Evolutionary conservation across 129 eudicot species (phyloP).

Genomic region (Flaveria robusta): DNA sequence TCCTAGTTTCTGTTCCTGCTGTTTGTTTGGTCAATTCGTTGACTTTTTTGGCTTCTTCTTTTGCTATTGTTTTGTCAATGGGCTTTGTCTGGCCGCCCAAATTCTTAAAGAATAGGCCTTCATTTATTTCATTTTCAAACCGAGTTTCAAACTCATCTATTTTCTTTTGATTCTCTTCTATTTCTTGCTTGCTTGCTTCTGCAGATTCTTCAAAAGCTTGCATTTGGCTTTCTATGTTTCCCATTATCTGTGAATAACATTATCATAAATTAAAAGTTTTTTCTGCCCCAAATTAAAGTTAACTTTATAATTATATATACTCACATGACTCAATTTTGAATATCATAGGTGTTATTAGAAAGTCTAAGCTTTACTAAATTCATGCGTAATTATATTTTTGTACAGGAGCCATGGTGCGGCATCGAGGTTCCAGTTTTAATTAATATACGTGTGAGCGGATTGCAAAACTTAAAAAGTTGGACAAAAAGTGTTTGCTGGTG

Average conservation of each 20-base stretch:
- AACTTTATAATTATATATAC: neutral
- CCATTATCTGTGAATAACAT: constrained; percentile 70
- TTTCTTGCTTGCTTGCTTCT: constrained; percentile 60
- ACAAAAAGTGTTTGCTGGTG: too few relatives aligned
- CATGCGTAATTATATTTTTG: neutral
- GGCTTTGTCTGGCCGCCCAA: constrained; percentile 44
- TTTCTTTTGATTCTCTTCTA: constrained; percentile 57
- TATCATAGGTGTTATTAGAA: neutral
- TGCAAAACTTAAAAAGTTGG: too few relatives aligned
- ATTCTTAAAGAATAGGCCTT: constrained; percentile 78
- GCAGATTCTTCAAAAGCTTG: constrained; percentile 81
- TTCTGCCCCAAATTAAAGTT: neutral
- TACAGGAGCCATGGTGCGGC: constrained; percentile 8
- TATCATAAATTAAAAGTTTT: neutral
- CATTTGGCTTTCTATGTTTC: constrained; percentile 75
- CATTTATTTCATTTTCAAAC: constrained; percentile 61
- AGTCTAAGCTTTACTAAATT: neutral
- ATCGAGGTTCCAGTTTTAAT: neutral
- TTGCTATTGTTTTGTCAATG: constrained; percentile 51
- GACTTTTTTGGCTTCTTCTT: constrained; percentile 53
- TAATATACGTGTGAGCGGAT: neutral
- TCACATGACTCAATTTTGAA: neutral
- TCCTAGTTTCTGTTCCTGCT: constrained; percentile 61
- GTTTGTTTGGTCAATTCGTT: constrained; percentile 47
- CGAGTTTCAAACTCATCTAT: constrained; percentile 71